Base-by-base conservation (phyloP, 768 basidiomycete genomes). In the Leucosporidium yakuticum region DNA sequence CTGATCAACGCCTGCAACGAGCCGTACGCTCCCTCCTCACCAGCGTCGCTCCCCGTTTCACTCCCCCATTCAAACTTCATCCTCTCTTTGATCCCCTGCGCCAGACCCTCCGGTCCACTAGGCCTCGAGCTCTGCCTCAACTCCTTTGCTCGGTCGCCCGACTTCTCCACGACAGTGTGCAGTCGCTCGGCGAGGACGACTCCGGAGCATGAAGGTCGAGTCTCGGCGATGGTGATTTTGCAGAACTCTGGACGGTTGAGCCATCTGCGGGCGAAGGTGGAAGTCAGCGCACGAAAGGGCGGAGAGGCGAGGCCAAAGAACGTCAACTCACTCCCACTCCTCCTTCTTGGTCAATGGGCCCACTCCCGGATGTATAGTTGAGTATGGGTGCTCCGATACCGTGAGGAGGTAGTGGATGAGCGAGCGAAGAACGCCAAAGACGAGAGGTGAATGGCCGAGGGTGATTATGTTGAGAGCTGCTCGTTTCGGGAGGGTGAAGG, bases 351-450 rank as follows among this genome's bases (percentile, higher is more conserved):
- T 36, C 57, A 58, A 36, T 11, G 57, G 23, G 36, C 21, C 39
- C 20, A 32, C 57, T 34, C 57, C 57, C 0, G 57, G 57, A 4
- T n/a, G 23, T 23, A 58, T 21, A 9, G 36, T 34, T 23, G 57
- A 58, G 12, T 58, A 58, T 8, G 57, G 36, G 23, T 58, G 57
- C 9, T 34, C 31, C 11, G 34, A n/a, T 34, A 58, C 11, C 5
- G 57, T 58, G 34, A 58, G 36, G 29, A 58, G 57, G 36, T 58
- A 58, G 57, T 36, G 57, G 57, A 58, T n/a, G 36, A 58, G 36
- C 29, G 31, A 31, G 21, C 57, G 21, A 31, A 58, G 57, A 7
- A 58, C 57, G 57, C 57, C 31, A 23, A n/a, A 58, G 17, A 32
- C 32, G 31, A 21, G 31, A 4, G 57, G 57, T 15, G 57, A 34